Conservation (phyloP, 176 grass and related monocot species). For the Aegilops bicornis region DNA sequence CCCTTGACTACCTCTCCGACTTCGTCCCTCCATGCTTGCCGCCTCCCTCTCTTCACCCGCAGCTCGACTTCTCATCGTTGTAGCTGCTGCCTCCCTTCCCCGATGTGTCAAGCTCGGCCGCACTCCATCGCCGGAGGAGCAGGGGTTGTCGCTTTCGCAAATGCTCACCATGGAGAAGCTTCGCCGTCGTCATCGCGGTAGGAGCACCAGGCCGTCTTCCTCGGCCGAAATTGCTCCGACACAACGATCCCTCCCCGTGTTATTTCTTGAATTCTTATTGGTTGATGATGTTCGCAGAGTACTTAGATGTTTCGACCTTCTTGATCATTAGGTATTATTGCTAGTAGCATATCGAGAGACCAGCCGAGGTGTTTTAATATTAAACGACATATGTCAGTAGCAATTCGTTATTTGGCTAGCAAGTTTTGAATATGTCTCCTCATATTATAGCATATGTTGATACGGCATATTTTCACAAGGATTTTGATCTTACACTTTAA, state of each 20-base stretch:
- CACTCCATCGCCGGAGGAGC: too few species aligned
- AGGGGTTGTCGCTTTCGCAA: too few species aligned
- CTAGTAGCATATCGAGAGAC: not conserved
- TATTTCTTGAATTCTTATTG: not conserved
- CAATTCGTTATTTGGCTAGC: not conserved
- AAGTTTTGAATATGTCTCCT: constrained; percentile 11
- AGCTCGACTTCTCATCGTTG: too few species aligned
- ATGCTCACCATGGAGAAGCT: too few species aligned
- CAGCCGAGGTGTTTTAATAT: not conserved
- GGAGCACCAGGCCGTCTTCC: too few species aligned
- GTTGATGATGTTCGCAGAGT: not conserved
- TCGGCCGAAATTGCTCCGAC: too few species aligned
- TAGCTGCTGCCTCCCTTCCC: too few species aligned
- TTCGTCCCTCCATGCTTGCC: too few species aligned
- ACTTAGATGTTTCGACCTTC: not conserved
- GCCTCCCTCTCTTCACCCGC: too few species aligned
- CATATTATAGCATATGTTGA: constrained; percentile 6
- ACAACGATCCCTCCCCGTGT: not conserved
- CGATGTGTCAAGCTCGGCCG: too few species aligned
- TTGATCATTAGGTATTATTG: not conserved
- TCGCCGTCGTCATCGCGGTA: too few species aligned
- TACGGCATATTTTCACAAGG: not conserved
- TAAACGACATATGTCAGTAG: not conserved
- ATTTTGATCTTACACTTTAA: constrained; percentile 2
- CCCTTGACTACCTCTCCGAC: too few species aligned